Percentiles rank a stretch among this genome's conserved stretches.
These are phyloP conservation scores for Cyberlindnera xishuangbannaensis DNA, from an alignment of 805 yeast species.

Conservation along the genomic window DNA sequence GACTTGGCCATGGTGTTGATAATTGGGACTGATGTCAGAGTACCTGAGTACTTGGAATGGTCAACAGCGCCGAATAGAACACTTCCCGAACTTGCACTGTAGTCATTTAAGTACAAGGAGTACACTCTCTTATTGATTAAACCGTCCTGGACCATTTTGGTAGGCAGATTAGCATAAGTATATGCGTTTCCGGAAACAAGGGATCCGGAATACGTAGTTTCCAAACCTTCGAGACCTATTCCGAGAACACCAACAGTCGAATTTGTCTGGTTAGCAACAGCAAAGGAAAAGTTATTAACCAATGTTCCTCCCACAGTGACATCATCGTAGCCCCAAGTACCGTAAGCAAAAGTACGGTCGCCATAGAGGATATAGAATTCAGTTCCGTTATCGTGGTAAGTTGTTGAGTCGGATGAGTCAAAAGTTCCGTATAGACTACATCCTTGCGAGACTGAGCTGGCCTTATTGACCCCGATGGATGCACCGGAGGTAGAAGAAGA, in stretches of 20 bases:
- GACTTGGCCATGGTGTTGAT: conserved; percentile 24
- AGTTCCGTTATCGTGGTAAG: conserved; percentile 29
- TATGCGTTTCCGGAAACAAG: conserved; percentile 21
- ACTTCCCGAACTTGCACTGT: conserved; percentile 39
- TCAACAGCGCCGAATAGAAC: conserved; percentile 72
- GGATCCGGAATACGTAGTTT: conserved; percentile 45
- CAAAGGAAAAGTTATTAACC: conserved; percentile 56
- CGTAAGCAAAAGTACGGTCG: conserved; percentile 35
- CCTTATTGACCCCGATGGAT: neutral
- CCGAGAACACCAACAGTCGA: conserved; percentile 69
- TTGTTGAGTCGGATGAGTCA: conserved; percentile 26
- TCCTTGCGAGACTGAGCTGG: conserved; percentile 18
- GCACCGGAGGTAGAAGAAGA: no score
- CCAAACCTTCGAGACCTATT: conserved; percentile 65
- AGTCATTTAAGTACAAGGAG: conserved; percentile 53
- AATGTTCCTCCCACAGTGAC: conserved; percentile 48
- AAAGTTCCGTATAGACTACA: conserved; percentile 38
- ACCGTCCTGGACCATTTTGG: conserved; percentile 52
- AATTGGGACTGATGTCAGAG: conserved; percentile 43
- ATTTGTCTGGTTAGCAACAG: conserved; percentile 62
- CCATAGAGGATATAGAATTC: conserved; percentile 44
- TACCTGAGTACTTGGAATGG: conserved; percentile 52
- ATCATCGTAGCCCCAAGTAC: conserved; percentile 44
- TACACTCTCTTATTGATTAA: conserved; percentile 49
- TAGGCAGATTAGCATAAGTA: conserved; percentile 62